These are phyloP conservation scores for Aspergillus bertholletiae DNA, from an alignment of 495 filamentous ascomycete genomes.

Conservation along the genomic window DNA sequence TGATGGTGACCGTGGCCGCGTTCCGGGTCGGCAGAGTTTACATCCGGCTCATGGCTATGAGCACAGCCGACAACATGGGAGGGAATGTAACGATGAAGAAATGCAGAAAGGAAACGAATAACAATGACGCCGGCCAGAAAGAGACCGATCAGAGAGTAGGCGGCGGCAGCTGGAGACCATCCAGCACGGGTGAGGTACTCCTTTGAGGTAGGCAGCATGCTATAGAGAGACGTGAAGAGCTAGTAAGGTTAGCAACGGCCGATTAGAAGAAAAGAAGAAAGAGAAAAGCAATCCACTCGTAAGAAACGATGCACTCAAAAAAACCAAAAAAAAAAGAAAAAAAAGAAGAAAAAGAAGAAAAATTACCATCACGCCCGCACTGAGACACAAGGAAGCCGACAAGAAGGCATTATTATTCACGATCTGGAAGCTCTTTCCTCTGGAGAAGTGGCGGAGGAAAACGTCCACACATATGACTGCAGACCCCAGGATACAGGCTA, in stretches of 20 bases:
- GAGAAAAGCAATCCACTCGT: too few relatives aligned
- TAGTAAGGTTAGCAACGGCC: constrained; percentile 30
- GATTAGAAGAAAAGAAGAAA: neutral
- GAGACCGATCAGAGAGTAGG: constrained; percentile 68
- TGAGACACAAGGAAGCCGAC: constrained; percentile 82
- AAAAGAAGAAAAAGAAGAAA: too few relatives aligned
- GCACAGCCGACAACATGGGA: constrained; percentile 94
- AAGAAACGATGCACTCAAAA: too few relatives aligned
- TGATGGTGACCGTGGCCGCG: constrained; percentile 22
- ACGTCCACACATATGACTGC: constrained; percentile 84
- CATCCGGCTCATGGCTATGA: constrained; percentile 65
- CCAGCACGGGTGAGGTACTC: constrained; percentile 67
- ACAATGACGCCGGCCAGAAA: constrained; percentile 81
- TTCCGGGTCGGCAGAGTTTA: constrained; percentile 28
- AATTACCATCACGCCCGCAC: constrained; percentile 95
- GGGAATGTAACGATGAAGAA: constrained; percentile 80
- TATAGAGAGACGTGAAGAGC: constrained; percentile 91
- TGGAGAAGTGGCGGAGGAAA: constrained; percentile 65
- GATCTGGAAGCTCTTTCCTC: constrained; percentile 76
- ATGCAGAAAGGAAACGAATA: constrained; percentile 73
- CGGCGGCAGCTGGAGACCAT: constrained; percentile 60
- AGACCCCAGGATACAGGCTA: constrained; percentile 81
- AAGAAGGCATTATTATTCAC: constrained; percentile 85
- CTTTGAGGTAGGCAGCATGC: constrained; percentile 85
- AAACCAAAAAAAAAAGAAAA: too few relatives aligned